Evolutionary conservation across 202 grass and related monocot species (phyloP).

Genomic region (Zizania palustris): DNA sequence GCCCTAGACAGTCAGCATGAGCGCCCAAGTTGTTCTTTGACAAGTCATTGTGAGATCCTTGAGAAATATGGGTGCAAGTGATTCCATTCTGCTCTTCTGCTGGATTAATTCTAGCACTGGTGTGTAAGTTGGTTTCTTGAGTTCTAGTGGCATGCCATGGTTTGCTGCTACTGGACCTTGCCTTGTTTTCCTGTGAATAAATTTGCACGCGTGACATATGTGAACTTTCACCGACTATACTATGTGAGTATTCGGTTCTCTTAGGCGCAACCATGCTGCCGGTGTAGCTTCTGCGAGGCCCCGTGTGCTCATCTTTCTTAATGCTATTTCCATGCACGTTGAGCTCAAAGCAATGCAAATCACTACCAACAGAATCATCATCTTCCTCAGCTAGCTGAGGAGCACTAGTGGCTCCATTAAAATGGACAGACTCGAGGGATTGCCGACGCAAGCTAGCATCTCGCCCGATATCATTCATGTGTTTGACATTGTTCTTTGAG

Average conservation of each 20-base stretch:
- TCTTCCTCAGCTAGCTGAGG: constrained; percentile 80
- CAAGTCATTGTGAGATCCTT: constrained; percentile 23
- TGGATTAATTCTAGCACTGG: constrained; percentile 29
- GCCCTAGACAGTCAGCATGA: constrained; percentile 42
- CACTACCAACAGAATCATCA: constrained; percentile 75
- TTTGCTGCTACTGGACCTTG: constrained; percentile 42
- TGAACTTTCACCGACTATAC: constrained; percentile 35
- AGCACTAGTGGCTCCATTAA: constrained; percentile 80
- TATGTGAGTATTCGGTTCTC: constrained; percentile 42
- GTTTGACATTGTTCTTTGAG: constrained; percentile 43
- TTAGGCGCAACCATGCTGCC: constrained; percentile 40
- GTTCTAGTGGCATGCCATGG: constrained; percentile 32
- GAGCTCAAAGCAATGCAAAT: constrained; percentile 86
- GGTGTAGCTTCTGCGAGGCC: constrained; percentile 32
- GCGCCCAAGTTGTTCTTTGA: constrained; percentile 19
- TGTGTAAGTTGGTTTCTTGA: constrained; percentile 19
- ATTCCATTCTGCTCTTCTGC: constrained; percentile 37
- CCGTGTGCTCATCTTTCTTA: constrained; percentile 17
- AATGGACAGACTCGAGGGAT: constrained; percentile 78
- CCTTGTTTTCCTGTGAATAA: constrained; percentile 12
- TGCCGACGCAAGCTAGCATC: constrained; percentile 57
- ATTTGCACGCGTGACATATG: constrained; percentile 16
- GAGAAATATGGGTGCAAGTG: constrained; percentile 29
- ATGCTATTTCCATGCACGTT: constrained; percentile 47
- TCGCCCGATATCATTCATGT: constrained; percentile 37